These are phyloP conservation scores for Macrolepiota albuminosa DNA, from an alignment of 768 basidiomycete genomes.

Conservation along the genomic window DNA sequence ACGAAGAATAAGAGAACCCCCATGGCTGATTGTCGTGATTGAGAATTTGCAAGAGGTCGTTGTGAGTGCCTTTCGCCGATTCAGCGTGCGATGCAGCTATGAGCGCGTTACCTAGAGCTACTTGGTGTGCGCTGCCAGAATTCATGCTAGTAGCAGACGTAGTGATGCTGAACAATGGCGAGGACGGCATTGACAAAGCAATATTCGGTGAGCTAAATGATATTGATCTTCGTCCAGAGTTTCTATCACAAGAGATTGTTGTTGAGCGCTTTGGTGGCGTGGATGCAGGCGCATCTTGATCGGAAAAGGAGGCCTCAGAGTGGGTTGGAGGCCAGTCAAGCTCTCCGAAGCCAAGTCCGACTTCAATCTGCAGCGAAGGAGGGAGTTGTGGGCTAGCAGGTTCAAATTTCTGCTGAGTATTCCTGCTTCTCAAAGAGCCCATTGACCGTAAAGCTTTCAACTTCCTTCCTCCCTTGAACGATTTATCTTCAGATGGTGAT, in stretches of 20 bases:
- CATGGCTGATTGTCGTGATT: slow-evolving; percentile 85
- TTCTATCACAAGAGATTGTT: slow-evolving; percentile 33
- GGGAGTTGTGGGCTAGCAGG: slow-evolving; percentile 50
- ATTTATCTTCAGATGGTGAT: slow-evolving; percentile 38
- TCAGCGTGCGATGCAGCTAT: slow-evolving; percentile 95
- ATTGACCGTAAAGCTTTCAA: slow-evolving; percentile 77
- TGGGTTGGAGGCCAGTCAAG: slow-evolving; percentile 44
- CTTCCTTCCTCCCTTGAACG: slow-evolving; percentile 37
- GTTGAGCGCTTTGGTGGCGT: slow-evolving; percentile 33
- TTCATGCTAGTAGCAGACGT: slow-evolving; percentile 26
- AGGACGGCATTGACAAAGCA: slow-evolving; percentile 41
- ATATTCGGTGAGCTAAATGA: slow-evolving; percentile 58
- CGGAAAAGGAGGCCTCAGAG: slow-evolving; percentile 21
- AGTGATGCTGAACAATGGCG: slow-evolving; percentile 44
- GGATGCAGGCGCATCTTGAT: slow-evolving; percentile 16
- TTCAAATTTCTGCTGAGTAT: slow-evolving; percentile 33
- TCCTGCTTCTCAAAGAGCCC: slow-evolving; percentile 68
- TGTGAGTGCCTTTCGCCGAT: slow-evolving; percentile 85
- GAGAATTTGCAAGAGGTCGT: slow-evolving; percentile 87
- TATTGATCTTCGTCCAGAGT: slow-evolving; percentile 62
- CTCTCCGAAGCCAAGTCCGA: slow-evolving; percentile 52
- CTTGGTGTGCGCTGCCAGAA: slow-evolving; percentile 49
- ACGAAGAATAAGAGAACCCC: slow-evolving; percentile 85
- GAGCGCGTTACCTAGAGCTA: slow-evolving; percentile 81
- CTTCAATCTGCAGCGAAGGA: slow-evolving; percentile 47